Percentiles rank a stretch among this genome's conserved stretches.
Evolutionary conservation across 2,329 filamentous ascomycete species (phyloP).

Genomic region (Pyrenochaeta sp.): DNA sequence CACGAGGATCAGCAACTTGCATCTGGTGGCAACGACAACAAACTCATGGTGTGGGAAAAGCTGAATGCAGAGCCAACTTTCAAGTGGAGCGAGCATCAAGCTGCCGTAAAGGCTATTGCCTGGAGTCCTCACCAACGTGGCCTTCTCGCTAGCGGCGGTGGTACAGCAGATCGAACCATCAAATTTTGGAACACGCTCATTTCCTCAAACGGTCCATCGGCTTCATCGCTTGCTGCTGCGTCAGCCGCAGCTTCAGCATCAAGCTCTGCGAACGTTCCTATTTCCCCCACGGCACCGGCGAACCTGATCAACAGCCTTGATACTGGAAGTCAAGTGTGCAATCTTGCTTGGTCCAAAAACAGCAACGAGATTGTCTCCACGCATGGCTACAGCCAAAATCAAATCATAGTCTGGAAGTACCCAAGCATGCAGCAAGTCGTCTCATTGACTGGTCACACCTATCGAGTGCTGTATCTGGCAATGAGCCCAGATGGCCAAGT

Average conservation of each 20-base stretch:
- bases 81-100: conserved; percentile 94
- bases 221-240: conserved; percentile 51
- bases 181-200: conserved; percentile 97
- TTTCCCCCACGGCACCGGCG: conserved; percentile 45
- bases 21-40: conserved; percentile 97
- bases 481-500: conserved; percentile 97
- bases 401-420: conserved; percentile 99
- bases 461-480: conserved; percentile 91
- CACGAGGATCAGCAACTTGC: conserved; percentile 93
- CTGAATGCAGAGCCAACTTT: conserved; percentile 89
- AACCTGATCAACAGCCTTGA: conserved; percentile 79
- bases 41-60: conserved; percentile 98
- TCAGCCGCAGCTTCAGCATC: conserved; percentile 44
- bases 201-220: conserved; percentile 61
- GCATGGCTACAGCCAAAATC: conserved; percentile 96
- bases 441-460: conserved; percentile 94
- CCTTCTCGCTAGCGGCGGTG: conserved; percentile 92
- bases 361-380: conserved; percentile 97
- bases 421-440: conserved; percentile 97
- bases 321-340: conserved; percentile 98
- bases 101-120: conserved; percentile 95
- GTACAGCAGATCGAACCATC: conserved; percentile 93
- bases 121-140: conserved; percentile 98
- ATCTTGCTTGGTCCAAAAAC: conserved; percentile 95
- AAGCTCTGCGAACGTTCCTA: conserved; percentile 38